These are phyloP conservation scores for Sideroxylon spinosum DNA, from an alignment of 179 eudicot genomes.

Conservation along the genomic window DNA sequence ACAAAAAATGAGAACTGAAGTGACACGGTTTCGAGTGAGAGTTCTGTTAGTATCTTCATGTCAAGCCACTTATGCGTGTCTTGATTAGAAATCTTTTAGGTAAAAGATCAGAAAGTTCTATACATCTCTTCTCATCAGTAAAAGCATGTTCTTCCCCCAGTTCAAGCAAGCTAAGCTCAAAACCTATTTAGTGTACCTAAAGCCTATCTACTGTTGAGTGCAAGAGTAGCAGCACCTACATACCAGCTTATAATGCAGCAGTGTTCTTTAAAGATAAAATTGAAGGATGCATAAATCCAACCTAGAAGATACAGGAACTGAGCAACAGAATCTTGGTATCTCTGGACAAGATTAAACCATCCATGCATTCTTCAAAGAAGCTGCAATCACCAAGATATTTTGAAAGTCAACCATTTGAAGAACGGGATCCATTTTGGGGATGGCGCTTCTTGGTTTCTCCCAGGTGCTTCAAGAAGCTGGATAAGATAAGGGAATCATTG, in stretches of 20 bases:
- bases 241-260: neutral
- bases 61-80: neutral
- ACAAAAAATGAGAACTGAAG: neutral
- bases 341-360: neutral
- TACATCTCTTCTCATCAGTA: neutral
- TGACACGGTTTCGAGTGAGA: neutral
- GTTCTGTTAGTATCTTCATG: neutral
- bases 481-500: conserved; percentile 50
- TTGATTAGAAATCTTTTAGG: neutral
- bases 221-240: neutral
- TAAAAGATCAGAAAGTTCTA: neutral
- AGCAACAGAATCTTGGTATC: neutral
- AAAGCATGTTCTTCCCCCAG: conserved; percentile 1
- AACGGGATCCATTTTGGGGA: conserved; percentile 5
- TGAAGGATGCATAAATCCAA: neutral
- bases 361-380: conserved; percentile 5
- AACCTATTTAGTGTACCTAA: neutral
- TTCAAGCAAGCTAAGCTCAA: neutral
- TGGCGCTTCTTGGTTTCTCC: conserved; percentile 26
- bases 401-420: conserved; percentile 18
- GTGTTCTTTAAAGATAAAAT: neutral
- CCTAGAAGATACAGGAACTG: neutral
- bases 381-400: conserved; percentile 12
- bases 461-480: conserved; percentile 36
- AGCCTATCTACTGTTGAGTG: neutral